Conservation (phyloP, 805 yeast species). For the Saccharomycopsis sp. region DNA sequence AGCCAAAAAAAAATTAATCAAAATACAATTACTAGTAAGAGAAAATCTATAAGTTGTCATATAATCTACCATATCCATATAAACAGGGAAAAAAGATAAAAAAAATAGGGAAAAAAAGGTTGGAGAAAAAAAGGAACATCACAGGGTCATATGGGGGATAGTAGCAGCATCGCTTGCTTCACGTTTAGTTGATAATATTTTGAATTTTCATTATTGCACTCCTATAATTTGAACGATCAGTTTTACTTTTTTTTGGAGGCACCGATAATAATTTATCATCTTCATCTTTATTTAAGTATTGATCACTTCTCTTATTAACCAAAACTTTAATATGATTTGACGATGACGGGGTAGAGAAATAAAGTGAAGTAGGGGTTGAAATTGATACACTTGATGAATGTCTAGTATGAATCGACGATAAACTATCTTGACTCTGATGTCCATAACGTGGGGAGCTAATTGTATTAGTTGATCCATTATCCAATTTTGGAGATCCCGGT, state of each 20-base stretch:
- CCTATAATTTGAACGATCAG: slow-evolving; percentile 16
- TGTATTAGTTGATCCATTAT: slow-evolving; percentile 2
- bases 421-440: slow-evolving; percentile 18
- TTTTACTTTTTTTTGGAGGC: slow-evolving; percentile 19
- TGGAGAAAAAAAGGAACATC: background rate
- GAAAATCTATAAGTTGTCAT: too few relatives aligned
- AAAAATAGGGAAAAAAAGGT: background rate
- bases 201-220: slow-evolving; percentile 21
- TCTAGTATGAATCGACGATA: slow-evolving; percentile 16
- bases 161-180: too few relatives aligned
- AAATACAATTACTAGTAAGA: background rate
- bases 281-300: slow-evolving; percentile 9
- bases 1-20: slow-evolving; percentile 45
- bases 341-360: slow-evolving; percentile 15
- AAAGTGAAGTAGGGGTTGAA: slow-evolving; percentile 16
- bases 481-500: slow-evolving; percentile 18
- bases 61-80: background rate
- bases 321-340: slow-evolving; percentile 7
- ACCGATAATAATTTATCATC: slow-evolving; percentile 5
- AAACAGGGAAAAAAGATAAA: slow-evolving; percentile 8
- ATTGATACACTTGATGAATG: slow-evolving; percentile 10
- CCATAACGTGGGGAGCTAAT: slow-evolving; percentile 12
- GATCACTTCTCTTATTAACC: slow-evolving; percentile 17
- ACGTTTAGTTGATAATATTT: slow-evolving; percentile 18
- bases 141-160: slow-evolving; percentile 18